Percentiles rank a stretch among this genome's conserved stretches.
Conservation (phyloP, 495 filamentous ascomycete species). For the Hypoxylon subgilvum region DNA sequence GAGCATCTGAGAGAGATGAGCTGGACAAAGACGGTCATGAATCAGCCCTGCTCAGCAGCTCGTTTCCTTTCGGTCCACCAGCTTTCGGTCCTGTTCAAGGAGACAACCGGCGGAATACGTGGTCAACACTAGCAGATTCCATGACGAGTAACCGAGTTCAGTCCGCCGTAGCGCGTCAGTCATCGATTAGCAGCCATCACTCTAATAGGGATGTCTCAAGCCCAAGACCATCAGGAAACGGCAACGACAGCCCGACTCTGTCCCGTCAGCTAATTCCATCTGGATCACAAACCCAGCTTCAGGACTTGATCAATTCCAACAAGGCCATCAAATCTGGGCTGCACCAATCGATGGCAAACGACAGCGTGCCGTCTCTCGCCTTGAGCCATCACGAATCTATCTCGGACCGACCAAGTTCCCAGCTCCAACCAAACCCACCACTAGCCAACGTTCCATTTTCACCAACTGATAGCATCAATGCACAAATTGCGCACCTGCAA, state of each 20-base stretch:
- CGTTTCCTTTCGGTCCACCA: slow-evolving; percentile 30
- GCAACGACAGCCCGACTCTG: slow-evolving; percentile 63
- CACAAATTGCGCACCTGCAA: slow-evolving; percentile 64
- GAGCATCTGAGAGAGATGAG: slow-evolving; percentile 16
- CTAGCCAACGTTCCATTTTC: slow-evolving; percentile 10
- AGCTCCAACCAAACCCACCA: slow-evolving; percentile 28
- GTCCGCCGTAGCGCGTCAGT: slow-evolving; percentile 38
- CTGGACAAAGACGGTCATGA: slow-evolving; percentile 31
- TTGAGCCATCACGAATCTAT: slow-evolving; percentile 51
- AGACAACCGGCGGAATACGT: slow-evolving; percentile 54
- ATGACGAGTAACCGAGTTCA: slow-evolving; percentile 40
- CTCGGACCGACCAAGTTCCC: slow-evolving; percentile 37
- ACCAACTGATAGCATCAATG: slow-evolving; percentile 29
- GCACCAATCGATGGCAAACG: slow-evolving; percentile 56
- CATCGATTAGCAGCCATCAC: slow-evolving; percentile 49
- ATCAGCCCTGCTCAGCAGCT: slow-evolving; percentile 46
- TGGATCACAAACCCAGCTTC: slow-evolving; percentile 55
- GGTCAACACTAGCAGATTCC: slow-evolving; percentile 52
- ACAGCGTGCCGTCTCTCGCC: slow-evolving; percentile 56
- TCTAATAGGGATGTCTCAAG: slow-evolving; percentile 51
- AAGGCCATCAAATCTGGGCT: slow-evolving; percentile 58
- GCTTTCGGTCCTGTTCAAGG: slow-evolving; percentile 21
- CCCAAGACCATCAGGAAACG: slow-evolving; percentile 44
- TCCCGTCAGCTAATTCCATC: slow-evolving; percentile 53
- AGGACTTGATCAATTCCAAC: slow-evolving; percentile 61